Evolutionary conservation across 768 basidiomycete genomes (phyloP).

Genomic region (Rhizopogon sp.): DNA sequence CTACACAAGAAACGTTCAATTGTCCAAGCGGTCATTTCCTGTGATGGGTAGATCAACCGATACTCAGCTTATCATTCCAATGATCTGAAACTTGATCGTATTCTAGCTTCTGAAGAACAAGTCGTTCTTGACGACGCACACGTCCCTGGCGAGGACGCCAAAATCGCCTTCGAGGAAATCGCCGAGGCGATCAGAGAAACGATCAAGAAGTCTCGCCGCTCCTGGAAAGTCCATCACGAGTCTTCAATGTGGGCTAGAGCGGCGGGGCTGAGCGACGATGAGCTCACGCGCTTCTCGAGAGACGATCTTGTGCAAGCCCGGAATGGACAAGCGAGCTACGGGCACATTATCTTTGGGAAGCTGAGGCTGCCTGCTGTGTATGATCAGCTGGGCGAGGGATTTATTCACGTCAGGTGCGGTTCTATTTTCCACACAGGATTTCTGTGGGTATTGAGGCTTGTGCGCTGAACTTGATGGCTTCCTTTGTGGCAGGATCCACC

Average conservation of each 20-base stretch:
- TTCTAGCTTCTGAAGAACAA: conserved; percentile 52
- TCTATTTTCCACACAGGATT: not conserved
- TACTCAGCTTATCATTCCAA: not conserved
- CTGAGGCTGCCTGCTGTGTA: conserved; percentile 63
- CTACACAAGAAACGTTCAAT: no score
- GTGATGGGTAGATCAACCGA: not conserved
- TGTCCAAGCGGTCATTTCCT: not conserved
- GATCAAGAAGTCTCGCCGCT: conserved; percentile 57
- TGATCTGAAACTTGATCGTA: not conserved
- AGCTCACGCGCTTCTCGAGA: conserved; percentile 46
- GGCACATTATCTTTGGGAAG: conserved; percentile 72
- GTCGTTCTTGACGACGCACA: conserved; percentile 57
- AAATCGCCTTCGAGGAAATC: conserved; percentile 60
- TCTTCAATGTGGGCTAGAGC: conserved; percentile 63
- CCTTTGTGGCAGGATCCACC: conserved; percentile 1
- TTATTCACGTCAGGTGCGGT: conserved; percentile 64
- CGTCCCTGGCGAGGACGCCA: conserved; percentile 50
- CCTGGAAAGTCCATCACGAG: conserved; percentile 62
- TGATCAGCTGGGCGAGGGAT: conserved; percentile 59
- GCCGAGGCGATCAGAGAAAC: conserved; percentile 55
- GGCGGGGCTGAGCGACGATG: conserved; percentile 40
- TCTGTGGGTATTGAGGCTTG: not conserved
- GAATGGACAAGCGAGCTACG: conserved; percentile 59
- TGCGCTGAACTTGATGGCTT: not conserved
- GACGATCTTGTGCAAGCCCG: conserved; percentile 41